Conservation (phyloP, 176 grass and related monocot species). For the Aechmea fasciata region DNA sequence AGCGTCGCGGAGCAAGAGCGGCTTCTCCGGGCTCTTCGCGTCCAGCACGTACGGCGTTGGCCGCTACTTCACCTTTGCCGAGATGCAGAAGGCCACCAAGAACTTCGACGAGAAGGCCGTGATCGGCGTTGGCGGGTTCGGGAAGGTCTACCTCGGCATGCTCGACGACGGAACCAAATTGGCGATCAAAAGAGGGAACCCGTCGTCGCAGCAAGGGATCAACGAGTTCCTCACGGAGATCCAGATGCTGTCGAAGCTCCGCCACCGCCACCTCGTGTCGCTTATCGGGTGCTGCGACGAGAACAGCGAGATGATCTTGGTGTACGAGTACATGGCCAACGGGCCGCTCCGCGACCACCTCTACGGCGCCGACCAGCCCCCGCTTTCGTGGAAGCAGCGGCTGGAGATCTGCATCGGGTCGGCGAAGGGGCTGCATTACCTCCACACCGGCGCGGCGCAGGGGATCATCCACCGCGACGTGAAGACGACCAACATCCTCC, state of each 20-base stretch:
- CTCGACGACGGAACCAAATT: slow-evolving; percentile 67
- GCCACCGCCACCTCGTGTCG: slow-evolving; percentile 82
- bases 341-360: slow-evolving; percentile 75
- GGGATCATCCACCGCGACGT: slow-evolving; percentile 99
- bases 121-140: slow-evolving; percentile 78
- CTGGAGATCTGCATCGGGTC: slow-evolving; percentile 86
- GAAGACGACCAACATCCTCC: slow-evolving; percentile 94
- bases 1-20: slow-evolving; percentile 56
- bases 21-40: slow-evolving; percentile 62
- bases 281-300: slow-evolving; percentile 97
- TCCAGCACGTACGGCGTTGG: slow-evolving; percentile 69
- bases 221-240: slow-evolving; percentile 95
- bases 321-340: slow-evolving; percentile 95
- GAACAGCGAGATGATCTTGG: slow-evolving; percentile 92
- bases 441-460: slow-evolving; percentile 91
- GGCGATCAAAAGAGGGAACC: slow-evolving; percentile 88
- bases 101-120: slow-evolving; percentile 88
- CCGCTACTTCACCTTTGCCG: slow-evolving; percentile 60
- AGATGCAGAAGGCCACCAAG: slow-evolving; percentile 86
- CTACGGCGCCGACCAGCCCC: slow-evolving; percentile 45
- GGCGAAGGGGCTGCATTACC: slow-evolving; percentile 83
- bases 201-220: slow-evolving; percentile 87
- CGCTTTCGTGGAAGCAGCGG: slow-evolving; percentile 78
- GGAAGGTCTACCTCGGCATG: slow-evolving; percentile 84
- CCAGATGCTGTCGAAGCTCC: slow-evolving; percentile 81